These are phyloP conservation scores for Porcisia hertigi DNA, from an alignment of 208 protist species.

Conservation along the genomic window DNA sequence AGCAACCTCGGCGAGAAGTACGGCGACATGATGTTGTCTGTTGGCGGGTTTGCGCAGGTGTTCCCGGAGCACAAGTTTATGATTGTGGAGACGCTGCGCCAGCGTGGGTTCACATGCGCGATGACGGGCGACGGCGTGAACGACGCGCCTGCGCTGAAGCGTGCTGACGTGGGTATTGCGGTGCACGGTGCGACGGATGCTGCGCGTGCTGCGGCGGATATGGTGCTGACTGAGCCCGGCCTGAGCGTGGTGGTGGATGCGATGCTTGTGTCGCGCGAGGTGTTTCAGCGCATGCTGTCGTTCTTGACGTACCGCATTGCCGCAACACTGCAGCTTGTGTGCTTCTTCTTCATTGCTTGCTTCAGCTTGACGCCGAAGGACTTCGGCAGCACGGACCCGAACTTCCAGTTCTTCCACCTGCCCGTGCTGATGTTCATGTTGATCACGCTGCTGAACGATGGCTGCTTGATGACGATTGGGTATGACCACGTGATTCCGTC, in stretches of 20 bases:
- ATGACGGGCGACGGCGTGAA: conserved; percentile 97
- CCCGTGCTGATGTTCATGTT: conserved; percentile 93
- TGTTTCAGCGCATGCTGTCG: conserved; percentile 95
- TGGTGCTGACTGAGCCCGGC: conserved; percentile 93
- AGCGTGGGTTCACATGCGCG: conserved; percentile 87
- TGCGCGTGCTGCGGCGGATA: conserved; percentile 93
- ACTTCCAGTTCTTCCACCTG: conserved; percentile 85
- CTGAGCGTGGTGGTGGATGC: conserved; percentile 94
- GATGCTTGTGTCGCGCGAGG: conserved; percentile 91
- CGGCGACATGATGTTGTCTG: conserved; percentile 62
- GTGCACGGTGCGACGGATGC: conserved; percentile 94
- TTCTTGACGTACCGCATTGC: conserved; percentile 85
- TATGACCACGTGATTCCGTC: conserved; percentile 67
- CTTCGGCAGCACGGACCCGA: conserved; percentile 60
- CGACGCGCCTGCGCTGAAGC: conserved; percentile 66
- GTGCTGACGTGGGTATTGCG: conserved; percentile 96
- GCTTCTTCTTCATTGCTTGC: conserved; percentile 85
- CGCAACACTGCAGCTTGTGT: conserved; percentile 81
- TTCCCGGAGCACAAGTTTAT: conserved; percentile 96
- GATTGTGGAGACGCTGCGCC: conserved; percentile 93
- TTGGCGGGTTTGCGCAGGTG: conserved; percentile 92
- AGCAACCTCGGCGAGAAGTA: conserved; percentile 67
- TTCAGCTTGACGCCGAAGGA: conserved; percentile 70
- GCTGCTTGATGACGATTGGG: conserved; percentile 75
- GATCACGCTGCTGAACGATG: conserved; percentile 88